Percentiles rank a stretch among this genome's conserved stretches.
Evolutionary conservation across 306 rosid genomes (phyloP).

Genomic region (Vigna reflexopilosa): DNA sequence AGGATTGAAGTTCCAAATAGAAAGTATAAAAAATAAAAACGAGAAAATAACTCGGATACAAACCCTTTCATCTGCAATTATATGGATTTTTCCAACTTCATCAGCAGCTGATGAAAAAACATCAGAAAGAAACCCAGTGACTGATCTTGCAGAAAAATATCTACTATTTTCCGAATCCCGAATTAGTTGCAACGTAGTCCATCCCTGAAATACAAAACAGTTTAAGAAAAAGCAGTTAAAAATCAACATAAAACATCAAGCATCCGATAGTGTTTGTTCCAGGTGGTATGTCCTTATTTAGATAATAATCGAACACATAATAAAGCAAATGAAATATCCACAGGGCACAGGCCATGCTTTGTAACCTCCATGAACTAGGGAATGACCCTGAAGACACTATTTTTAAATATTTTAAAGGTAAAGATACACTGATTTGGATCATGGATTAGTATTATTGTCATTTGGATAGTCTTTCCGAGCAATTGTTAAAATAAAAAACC

Average conservation of each 20-base stretch:
- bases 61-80: constrained; percentile 95
- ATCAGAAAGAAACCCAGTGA: constrained; percentile 95
- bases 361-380: constrained; percentile 8
- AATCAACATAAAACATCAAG: constrained; percentile 19
- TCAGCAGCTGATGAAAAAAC: constrained; percentile 92
- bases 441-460: constrained; percentile 14
- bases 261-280: constrained; percentile 1
- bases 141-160: constrained; percentile 86
- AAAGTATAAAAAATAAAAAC: constrained; percentile 16
- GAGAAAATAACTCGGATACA: constrained; percentile 42
- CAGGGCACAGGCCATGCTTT: constrained; percentile 12
- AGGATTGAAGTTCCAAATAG: constrained; percentile 27
- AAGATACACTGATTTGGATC: constrained; percentile 1
- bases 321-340: constrained; percentile 8
- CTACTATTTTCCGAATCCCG: constrained; percentile 77
- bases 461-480: constrained; percentile 8
- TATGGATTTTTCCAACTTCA: constrained; percentile 87
- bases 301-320: neutral
- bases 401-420: constrained; percentile 30
- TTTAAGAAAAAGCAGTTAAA: constrained; percentile 4
- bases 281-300: neutral
- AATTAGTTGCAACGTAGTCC: constrained; percentile 85
- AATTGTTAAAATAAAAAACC: neutral
- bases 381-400: constrained; percentile 2
- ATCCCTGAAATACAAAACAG: constrained; percentile 71